Evolutionary conservation across 345 rosid genomes (phyloP), one percentile per base, ranked within the genome.

Genomic region (Aquilaria yunnanensis): DNA sequence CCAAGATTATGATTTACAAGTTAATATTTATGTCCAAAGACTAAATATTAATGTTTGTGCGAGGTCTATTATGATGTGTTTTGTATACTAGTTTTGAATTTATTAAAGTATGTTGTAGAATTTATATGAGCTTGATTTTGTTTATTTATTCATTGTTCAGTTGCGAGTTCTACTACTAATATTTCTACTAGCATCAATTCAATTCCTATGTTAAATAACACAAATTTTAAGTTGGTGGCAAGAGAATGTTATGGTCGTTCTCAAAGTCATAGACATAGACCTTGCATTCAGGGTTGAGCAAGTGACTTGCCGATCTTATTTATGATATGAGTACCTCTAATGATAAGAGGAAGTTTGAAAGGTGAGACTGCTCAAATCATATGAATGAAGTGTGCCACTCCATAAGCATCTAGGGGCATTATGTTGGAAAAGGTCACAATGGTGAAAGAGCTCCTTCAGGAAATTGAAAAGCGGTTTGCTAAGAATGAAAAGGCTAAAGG

Each of bases 111-210:
- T 37, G 43, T 3, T 37, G 43, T 37, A 7, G 43, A 37, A 37
- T 37, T 37, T 37, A 37, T 37, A 7, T 37, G 43, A 37, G 43
- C 43, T 37, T 37, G 43, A 37, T 37, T 37, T 34, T 37, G 7
- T 1, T 47, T 7, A 10, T 6, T 31, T 47, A 30, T 12, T 47
- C 52, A 4, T 33, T 50, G 6, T 53, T 63, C 51, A 53, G 67
- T 16, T 45, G 54, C 2, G 2, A 5, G 14, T 32, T 32, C 14
- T 56, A n/a, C 47, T 56, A 12, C 50, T 7, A 59, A 10, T 1
- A 34, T 54, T 50, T 14, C 53, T 8, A 41, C 58, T 9, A 55
- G 45, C 16, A 67, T 67, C 14, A 67, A 60, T n/a, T 51, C 53
- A 5, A 54, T 51, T 9, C 60, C 37, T n/a, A 54, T 14, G 45